phyloP scores from a whole-genome alignment of 1,139 yeast species.

The Geotrichum macrosporum region DNA sequence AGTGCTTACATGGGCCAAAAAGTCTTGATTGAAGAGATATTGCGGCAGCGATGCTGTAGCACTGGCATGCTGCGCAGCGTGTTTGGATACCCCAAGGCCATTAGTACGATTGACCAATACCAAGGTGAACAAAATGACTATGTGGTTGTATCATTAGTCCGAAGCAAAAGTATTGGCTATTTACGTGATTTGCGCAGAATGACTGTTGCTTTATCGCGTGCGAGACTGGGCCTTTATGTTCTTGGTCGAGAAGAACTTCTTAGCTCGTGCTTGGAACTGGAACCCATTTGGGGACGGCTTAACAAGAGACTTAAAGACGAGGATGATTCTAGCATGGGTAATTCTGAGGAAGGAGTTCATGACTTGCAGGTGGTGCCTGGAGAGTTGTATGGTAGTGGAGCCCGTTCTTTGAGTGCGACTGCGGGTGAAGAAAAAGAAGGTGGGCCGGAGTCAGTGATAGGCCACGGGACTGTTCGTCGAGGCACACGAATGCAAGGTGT shows the following conservation, averaged over 20 bases:
- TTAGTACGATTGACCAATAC: conserved; percentile 33
- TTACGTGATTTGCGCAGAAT: conserved; percentile 30
- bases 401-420: too few species aligned
- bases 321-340: too few species aligned
- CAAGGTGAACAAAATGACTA: conserved; percentile 35
- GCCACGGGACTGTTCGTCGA: conserved; percentile 15
- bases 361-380: conserved; percentile 36
- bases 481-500: conserved; percentile 35
- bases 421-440: too few species aligned
- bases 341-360: conserved; percentile 22
- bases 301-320: conserved; percentile 11
- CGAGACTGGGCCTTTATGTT: conserved; percentile 38
- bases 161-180: conserved; percentile 28
- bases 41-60: conserved; percentile 29
- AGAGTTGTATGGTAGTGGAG: conserved; percentile 39
- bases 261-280: conserved; percentile 23
- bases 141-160: conserved; percentile 37
- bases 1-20: conserved; percentile 43
- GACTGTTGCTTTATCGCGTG: conserved; percentile 36
- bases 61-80: conserved; percentile 20
- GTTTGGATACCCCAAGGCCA: conserved; percentile 36
- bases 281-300: conserved; percentile 22
- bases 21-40: conserved; percentile 33
- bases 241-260: conserved; percentile 33
- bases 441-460: conserved; percentile 19